phyloP scores from a whole-genome alignment of 306 rosid genomes.

The Echinosophora koreensis region DNA sequence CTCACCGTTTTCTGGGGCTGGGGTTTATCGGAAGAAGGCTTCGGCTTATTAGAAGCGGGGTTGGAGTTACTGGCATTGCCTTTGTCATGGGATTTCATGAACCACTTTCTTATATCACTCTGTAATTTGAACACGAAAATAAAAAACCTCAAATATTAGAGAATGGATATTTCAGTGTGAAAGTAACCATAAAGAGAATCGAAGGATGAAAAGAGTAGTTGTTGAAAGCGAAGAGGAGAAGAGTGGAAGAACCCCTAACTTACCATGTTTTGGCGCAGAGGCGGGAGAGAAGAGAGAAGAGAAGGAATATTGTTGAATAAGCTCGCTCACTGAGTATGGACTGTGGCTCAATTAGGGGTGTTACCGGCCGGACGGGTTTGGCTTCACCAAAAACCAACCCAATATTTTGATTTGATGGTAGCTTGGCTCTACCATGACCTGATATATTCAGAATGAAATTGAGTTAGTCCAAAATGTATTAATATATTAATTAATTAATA shows the following conservation, averaged over 20 bases:
- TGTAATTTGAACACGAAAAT: conserved; percentile 35
- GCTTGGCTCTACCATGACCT: no score
- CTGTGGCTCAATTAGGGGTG: no score
- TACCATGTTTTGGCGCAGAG: conserved; percentile 38
- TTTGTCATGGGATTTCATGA: conserved; percentile 89
- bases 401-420: no score
- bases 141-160: background rate
- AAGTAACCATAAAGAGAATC: background rate
- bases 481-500: no score
- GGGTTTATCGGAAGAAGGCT: conserved; percentile 56
- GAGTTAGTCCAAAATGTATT: no score
- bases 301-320: no score
- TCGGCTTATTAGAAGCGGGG: conserved; percentile 50
- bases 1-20: conserved; percentile 62
- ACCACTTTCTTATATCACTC: conserved; percentile 94
- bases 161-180: background rate
- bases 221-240: no score
- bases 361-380: no score
- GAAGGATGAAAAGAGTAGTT: conserved; percentile 1
- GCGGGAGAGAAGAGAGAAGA: background rate
- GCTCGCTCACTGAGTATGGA: no score
- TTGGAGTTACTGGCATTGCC: conserved; percentile 58
- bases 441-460: no score
- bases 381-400: no score
- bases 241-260: conserved; percentile 39